These are phyloP conservation scores for Aspergillus thermomutatus DNA, from an alignment of 2,329 filamentous ascomycete species.

Conservation along the genomic window DNA sequence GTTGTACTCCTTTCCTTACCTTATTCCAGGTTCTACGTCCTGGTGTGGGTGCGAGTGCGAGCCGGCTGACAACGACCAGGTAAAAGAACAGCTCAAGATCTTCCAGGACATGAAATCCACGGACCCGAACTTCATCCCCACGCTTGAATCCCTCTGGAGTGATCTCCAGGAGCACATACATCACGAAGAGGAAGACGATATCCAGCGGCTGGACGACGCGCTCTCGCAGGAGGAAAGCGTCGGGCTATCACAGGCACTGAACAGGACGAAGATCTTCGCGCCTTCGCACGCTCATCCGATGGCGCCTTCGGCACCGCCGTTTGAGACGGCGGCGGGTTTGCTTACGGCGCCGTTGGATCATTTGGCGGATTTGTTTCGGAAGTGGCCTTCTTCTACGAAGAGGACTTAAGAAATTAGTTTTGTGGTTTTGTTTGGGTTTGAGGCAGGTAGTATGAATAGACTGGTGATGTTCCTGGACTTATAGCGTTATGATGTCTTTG, in stretches of 20 bases:
- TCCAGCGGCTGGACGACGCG: constrained; percentile 46
- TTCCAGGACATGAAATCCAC: constrained; percentile 47
- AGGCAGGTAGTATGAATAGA: too few relatives aligned
- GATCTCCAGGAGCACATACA: constrained; percentile 47
- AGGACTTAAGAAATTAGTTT: background rate
- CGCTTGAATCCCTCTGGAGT: constrained; percentile 43
- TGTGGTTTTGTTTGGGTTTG: too few relatives aligned
- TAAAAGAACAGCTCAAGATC: constrained; percentile 50
- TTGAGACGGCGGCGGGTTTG: constrained; percentile 55
- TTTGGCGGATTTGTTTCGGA: constrained; percentile 54
- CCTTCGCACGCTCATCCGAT: constrained; percentile 52
- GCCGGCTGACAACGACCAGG: constrained; percentile 26
- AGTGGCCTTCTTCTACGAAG: constrained; percentile 43
- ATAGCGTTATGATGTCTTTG: background rate
- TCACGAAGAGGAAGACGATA: constrained; percentile 50
- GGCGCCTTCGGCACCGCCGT: constrained; percentile 52
- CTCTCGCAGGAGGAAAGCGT: constrained; percentile 37
- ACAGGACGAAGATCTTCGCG: constrained; percentile 52
- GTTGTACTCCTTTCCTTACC: background rate
- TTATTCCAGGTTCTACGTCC: too few relatives aligned
- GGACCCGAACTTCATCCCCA: constrained; percentile 42
- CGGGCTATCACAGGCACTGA: constrained; percentile 43
- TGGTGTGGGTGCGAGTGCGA: background rate
- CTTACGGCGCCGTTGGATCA: constrained; percentile 57
- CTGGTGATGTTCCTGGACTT: too few relatives aligned